Conservation (phyloP, 352 stramenopile species). For the Sclerospora graminicola region DNA sequence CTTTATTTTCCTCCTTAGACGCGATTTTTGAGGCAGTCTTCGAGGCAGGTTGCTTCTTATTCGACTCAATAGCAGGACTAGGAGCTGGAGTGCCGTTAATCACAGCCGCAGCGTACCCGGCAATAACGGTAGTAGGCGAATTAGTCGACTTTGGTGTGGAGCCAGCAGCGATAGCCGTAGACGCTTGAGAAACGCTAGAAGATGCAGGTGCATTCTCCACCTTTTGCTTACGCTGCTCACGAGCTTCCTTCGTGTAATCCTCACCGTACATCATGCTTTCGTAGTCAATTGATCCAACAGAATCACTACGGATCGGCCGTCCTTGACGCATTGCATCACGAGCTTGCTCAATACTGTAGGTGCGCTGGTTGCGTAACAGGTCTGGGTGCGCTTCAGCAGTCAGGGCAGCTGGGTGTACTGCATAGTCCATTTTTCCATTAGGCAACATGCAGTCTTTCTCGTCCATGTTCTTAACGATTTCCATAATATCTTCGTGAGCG, state of each 20-base stretch:
- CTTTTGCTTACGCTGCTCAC: conserved; percentile 54
- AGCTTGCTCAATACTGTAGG: conserved; percentile 89
- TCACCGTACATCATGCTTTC: conserved; percentile 87
- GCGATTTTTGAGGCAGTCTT: conserved; percentile 27
- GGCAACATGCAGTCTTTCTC: conserved; percentile 70
- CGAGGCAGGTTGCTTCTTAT: conserved; percentile 36
- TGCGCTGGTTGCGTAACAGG: conserved; percentile 84
- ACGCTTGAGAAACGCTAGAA: background rate
- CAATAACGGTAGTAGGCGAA: conserved; percentile 26
- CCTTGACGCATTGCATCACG: conserved; percentile 84
- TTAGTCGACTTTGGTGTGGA: conserved; percentile 7
- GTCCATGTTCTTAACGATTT: conserved; percentile 88
- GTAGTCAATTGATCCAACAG: conserved; percentile 81
- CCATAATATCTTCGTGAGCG: conserved; percentile 86
- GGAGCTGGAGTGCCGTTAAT: conserved; percentile 64
- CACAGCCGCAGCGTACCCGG: conserved; percentile 66
- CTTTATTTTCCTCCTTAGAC: conserved; percentile 34
- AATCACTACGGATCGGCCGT: conserved; percentile 81
- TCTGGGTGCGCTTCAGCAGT: conserved; percentile 75
- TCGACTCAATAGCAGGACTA: conserved; percentile 21
- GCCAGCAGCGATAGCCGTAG: conserved; percentile 6
- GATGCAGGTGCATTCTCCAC: conserved; percentile 5
- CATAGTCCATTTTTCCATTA: conserved; percentile 75
- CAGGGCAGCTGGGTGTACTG: conserved; percentile 62
- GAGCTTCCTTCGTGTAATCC: conserved; percentile 82